A percentile compares a stretch with the other conserved stretches of the same genome.
Evolutionary conservation across 73 alveolate species (phyloP).

Genomic region (Loxodes magnus): DNA sequence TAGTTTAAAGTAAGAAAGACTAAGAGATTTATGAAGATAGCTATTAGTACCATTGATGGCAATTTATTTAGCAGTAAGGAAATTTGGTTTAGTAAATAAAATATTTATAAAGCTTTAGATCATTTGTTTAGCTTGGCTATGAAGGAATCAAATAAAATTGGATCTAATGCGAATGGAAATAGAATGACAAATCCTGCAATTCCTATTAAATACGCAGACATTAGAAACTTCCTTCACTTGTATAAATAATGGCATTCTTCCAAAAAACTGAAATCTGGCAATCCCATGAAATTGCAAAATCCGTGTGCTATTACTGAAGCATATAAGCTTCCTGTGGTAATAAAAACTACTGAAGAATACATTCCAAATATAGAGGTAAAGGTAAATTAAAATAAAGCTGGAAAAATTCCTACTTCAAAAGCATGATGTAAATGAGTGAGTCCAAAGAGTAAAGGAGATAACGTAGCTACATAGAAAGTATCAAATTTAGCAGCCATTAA

Average conservation of each 20-base stretch:
- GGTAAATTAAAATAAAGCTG: not conserved
- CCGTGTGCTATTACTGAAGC: slow-evolving; percentile 8
- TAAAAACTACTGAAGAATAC: not conserved
- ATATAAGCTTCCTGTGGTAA: not conserved
- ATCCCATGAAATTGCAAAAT: slow-evolving; percentile 11
- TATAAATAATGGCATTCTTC: not conserved
- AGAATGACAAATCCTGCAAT: not conserved
- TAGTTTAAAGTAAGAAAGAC: too few species aligned
- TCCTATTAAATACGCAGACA: slow-evolving; percentile 7
- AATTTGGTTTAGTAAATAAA: too few species aligned
- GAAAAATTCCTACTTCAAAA: not conserved
- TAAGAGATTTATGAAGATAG: too few species aligned
- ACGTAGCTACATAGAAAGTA: not conserved
- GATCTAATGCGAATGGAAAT: not conserved
- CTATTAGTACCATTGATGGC: too few species aligned
- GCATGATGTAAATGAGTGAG: not conserved
- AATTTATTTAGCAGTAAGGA: too few species aligned
- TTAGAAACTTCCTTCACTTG: not conserved
- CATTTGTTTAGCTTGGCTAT: too few species aligned
- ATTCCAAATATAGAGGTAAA: not conserved
- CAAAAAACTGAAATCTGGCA: slow-evolving; percentile 7
- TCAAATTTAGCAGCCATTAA: slow-evolving; percentile 2
- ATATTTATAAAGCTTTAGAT: too few species aligned
- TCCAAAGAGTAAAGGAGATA: not conserved
- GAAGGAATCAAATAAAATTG: not conserved